Evolutionary conservation across 2,329 filamentous ascomycete species (phyloP), one percentile per base, ranked within the genome.

Genomic region (Aureobasidium lini): DNA sequence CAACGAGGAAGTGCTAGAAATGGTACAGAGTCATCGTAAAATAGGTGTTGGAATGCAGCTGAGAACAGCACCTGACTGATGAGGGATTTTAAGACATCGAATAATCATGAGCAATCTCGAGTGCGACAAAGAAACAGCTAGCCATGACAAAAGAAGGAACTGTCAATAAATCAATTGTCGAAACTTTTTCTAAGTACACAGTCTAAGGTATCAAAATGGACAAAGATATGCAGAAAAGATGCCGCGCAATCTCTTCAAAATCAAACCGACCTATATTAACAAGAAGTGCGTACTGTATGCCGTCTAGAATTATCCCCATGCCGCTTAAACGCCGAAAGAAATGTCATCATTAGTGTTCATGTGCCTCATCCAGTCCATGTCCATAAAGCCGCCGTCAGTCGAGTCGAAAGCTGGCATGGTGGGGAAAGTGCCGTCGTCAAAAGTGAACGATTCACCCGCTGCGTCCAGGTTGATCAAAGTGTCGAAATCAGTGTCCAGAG

Each of bases 401-500:
- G 53, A 39, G 44, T 67, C 65, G 31, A 63, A 64, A 37, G 58
- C 62, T 39, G 47, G 47, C 49, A 61, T 60, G 16, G 56, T 53
- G 7, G 67, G 69, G 49, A 68, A 71, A 29, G 66, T 69, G 10
- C 65, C 66, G 52, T 71, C 71, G 43, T 72, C 69, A 34, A 71
- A 48, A 31, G 64, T 53, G 64, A 69, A 71, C 6, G 66, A 64
- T 53, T 71, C 70, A 4, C 69, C 70, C 10, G 69, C 66, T 2
- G 67, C 70, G 44, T 73, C 71, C 10, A 73, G 63, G 50, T 73
- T 70, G 59, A 73, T 67, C 65, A 73, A 56, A 8, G 65, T 65
- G 36, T 73, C 71, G 60, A 73, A 73, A 61, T 73, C 71, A 3
- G 67, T 65, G 63, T 73, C 71, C 43, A 69, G 65, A 11, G 70